A percentile compares a stretch with the other conserved stretches of the same genome.
Conservation (phyloP, 441 rosid genomes). For the Bocquillonia castaneifolia region DNA sequence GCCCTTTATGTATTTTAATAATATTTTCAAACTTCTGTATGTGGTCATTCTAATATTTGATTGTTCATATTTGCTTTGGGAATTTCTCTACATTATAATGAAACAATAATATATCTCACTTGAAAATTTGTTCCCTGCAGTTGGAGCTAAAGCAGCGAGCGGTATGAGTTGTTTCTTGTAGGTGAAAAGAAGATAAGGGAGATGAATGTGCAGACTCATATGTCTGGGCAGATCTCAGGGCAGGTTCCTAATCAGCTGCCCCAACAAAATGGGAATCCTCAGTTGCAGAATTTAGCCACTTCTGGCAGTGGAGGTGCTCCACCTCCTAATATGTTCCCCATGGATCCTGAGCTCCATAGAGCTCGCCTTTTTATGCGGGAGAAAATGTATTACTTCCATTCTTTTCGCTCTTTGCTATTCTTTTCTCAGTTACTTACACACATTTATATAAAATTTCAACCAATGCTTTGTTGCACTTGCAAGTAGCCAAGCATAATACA, state of each 20-base stretch:
- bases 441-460: background rate
- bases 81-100: too few species aligned
- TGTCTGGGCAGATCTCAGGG: slow-evolving; percentile 73
- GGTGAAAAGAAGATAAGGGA: slow-evolving; percentile 15
- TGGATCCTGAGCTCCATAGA: slow-evolving; percentile 45
- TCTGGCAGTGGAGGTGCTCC: slow-evolving; percentile 28
- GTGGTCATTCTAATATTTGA: too few species aligned
- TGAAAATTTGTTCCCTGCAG: slow-evolving; percentile 2
- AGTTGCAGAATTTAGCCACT: slow-evolving; percentile 62
- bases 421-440: background rate
- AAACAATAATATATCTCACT: background rate
- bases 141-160: slow-evolving; percentile 9
- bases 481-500: too few species aligned
- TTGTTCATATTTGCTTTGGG: too few species aligned
- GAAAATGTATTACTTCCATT: slow-evolving; percentile 52
- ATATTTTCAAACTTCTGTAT: too few species aligned
- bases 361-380: slow-evolving; percentile 46
- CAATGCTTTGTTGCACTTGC: too few species aligned
- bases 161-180: slow-evolving; percentile 13
- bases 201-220: slow-evolving; percentile 82
- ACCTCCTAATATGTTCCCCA: slow-evolving; percentile 14
- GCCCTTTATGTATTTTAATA: background rate
- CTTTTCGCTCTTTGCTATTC: background rate
- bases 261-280: slow-evolving; percentile 76
- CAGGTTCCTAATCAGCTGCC: slow-evolving; percentile 75